Evolutionary conservation across 2,329 filamentous ascomycete species (phyloP), one percentile per base, ranked within the genome.

Genomic region (Rutstroemia sp.): DNA sequence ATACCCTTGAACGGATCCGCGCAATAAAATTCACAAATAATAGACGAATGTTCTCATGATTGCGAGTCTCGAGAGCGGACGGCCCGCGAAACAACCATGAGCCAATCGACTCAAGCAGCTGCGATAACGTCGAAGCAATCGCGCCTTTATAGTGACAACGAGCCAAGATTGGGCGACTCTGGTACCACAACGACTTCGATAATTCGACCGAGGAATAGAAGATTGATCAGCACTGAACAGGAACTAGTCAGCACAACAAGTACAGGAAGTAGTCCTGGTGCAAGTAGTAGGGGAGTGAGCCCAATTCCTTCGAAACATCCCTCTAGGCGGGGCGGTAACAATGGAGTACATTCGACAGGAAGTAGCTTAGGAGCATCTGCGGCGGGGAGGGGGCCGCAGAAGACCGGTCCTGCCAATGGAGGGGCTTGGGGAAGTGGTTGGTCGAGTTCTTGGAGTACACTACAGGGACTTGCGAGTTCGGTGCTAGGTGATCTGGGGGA

Each of bases 261-360:
- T 27, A 66, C 58, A 3, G 63, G 60, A 61, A 74, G 71, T 58
- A 56, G 47, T 45, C 53, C 53, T 7, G 69, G 74, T 42, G 61
- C 67, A 16, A 64, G 72, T 23, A 77, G 75, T 63, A 73, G 77
- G 58, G 72, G 71, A 8, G 73, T 71, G 19, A 80, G 78, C 64
- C 78, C 80, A 19, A 73, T 80, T 51, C 77, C 78, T 6, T 70
- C 73, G 7, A 69, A 72, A 54, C 74, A 72, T 57, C 72, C 65
- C n/a, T 67, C 56, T 2, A 49, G 58, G 45, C 42, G 23, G 19
- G 25, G 34, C 19, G 56, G 50, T 18, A 57, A 45, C 44, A 50
- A 54, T 51, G 53, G 49, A 14, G 39, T 8, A 27, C 49, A 30
- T 19, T 47, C 47, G 27, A 23, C 54, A 25, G 19, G 39, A 18